These are phyloP conservation scores for Phaeosphaeria sp. DNA, from an alignment of 2,329 filamentous ascomycete genomes.

Conservation along the genomic window DNA sequence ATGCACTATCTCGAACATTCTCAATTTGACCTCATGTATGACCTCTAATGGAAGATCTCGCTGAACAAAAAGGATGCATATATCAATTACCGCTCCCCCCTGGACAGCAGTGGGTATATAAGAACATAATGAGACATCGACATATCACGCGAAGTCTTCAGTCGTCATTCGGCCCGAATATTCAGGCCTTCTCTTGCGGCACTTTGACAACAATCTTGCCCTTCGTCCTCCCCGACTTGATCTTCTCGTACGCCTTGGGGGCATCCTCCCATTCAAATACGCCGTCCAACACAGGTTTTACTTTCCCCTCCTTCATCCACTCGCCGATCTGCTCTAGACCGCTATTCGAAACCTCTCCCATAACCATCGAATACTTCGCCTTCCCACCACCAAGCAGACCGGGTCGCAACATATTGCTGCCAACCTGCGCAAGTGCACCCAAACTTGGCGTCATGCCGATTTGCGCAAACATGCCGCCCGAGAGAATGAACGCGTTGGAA, in stretches of 20 bases:
- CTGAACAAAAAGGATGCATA: not conserved
- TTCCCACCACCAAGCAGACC: constrained; percentile 60
- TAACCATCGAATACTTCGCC: constrained; percentile 50
- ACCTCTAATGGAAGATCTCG: not conserved
- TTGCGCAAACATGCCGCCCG: constrained; percentile 56
- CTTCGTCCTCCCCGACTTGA: constrained; percentile 62
- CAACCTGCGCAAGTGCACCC: constrained; percentile 33
- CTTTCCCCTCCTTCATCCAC: constrained; percentile 65
- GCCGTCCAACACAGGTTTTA: constrained; percentile 64
- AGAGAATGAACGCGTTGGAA: constrained; percentile 58
- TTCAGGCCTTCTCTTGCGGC: constrained; percentile 21
- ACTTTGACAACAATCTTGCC: constrained; percentile 64
- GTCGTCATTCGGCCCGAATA: not conserved
- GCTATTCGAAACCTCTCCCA: constrained; percentile 48
- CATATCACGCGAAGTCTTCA: not conserved
- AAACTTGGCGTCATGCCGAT: constrained; percentile 25
- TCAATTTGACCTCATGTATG: not conserved
- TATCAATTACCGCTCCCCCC: not conserved
- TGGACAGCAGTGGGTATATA: not conserved
- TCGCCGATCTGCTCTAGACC: constrained; percentile 58
- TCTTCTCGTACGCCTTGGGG: constrained; percentile 63
- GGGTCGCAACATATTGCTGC: constrained; percentile 53
- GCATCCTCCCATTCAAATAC: constrained; percentile 63
- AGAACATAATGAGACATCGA: not conserved
- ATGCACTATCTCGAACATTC: not conserved